Evolutionary conservation across 225 moss, liverwort and hornwort genomes (phyloP), one percentile per base, ranked within the genome.

Genomic region (Rhytidiadelphus loreus): DNA sequence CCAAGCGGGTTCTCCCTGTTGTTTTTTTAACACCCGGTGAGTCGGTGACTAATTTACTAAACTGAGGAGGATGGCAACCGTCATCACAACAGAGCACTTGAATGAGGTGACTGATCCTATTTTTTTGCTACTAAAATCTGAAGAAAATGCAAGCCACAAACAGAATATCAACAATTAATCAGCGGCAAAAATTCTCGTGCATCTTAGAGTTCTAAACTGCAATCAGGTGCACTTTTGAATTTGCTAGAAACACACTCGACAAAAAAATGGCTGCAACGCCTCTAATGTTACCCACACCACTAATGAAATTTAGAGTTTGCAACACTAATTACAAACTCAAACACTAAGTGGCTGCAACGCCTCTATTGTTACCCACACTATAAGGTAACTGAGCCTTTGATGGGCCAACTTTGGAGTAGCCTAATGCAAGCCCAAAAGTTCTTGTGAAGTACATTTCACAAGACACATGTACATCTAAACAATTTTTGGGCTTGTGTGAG

Each of bases 301-400:
- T 72, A 72, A 10, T 44, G 46, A 46, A 17, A 29, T 73, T 73
- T 30, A 73, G 29, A 17, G 2, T 72, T 72, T 46, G 18, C 11
- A 73, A 46, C 4, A 73, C 5, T 73, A 48, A 30, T 30, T 30
- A 30, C 0, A 1, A 73, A 30, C 4, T 46, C 30, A 11, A 73
- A 30, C 18, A 46, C 2, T 46, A 19, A 48, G 4, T 46, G 46
- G 1, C 11, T 30, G 1, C 15, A 26, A 26, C 0, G 2, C 9
- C 4, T 71, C 9, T 30, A 46, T 18, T 73, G 29, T 30, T 73
- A 10, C 46, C n/a, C n/a, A n/a, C n/a, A n/a, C n/a, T n/a, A n/a
- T n/a, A n/a, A n/a, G n/a, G n/a, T n/a, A n/a, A n/a, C n/a, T n/a
- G n/a, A n/a, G n/a, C n/a, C n/a, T n/a, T n/a, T n/a, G n/a, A n/a